These are phyloP conservation scores for Salix brachista DNA, from an alignment of 345 rosid species.

Conservation along the genomic window DNA sequence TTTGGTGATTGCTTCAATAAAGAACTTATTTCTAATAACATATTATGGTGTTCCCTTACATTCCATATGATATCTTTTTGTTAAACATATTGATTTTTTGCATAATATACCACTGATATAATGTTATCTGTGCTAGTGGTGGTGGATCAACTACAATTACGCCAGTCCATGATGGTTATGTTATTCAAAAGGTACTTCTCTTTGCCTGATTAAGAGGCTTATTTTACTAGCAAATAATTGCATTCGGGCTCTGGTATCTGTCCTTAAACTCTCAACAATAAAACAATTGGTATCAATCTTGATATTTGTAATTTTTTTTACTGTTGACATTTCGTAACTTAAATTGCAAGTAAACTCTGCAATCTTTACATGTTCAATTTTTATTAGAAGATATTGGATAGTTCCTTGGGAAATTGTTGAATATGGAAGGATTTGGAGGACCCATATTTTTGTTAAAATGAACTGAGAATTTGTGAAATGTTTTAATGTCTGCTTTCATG, in stretches of 20 bases:
- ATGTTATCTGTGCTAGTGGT: constrained; percentile 51
- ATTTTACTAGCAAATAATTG: background rate
- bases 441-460: background rate
- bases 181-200: constrained; percentile 81
- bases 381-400: background rate
- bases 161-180: constrained; percentile 97
- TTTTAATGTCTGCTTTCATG: background rate
- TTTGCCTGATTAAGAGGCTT: background rate
- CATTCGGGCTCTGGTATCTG: background rate
- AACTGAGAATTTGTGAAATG: background rate
- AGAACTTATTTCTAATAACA: background rate
- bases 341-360: background rate
- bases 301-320: background rate
- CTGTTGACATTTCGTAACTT: background rate
- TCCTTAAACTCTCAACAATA: background rate
- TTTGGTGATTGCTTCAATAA: background rate
- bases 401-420: background rate
- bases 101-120: background rate
- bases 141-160: constrained; percentile 97
- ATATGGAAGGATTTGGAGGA: background rate
- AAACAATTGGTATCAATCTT: background rate
- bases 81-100: background rate
- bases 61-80: background rate
- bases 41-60: background rate
- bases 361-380: background rate